Evolutionary conservation across 1,284 basidiomycete genomes (phyloP).

Genomic region (Boletus nobilissimus): DNA sequence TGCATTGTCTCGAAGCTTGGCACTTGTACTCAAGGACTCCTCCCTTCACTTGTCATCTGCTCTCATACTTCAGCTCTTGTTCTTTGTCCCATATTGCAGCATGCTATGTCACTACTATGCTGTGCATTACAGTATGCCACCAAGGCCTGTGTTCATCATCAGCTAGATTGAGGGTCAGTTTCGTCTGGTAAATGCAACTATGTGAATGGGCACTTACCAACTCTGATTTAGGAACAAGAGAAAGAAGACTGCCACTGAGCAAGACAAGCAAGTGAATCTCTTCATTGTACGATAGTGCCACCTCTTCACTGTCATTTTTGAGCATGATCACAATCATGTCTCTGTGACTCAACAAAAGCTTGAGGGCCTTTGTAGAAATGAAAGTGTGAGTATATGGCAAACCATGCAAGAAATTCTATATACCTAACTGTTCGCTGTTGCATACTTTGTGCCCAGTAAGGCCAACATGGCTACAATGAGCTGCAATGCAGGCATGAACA

Average conservation of each 20-base stretch:
- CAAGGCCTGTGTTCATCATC: constrained; percentile 78
- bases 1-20: too few species aligned
- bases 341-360: constrained; percentile 81
- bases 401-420: constrained; percentile 19
- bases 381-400: not conserved
- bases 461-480: constrained; percentile 77
- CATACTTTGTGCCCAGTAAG: constrained; percentile 72
- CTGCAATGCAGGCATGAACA: constrained; percentile 88
- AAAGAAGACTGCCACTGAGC: constrained; percentile 72
- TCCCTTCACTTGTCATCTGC: too few species aligned
- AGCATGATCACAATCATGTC: constrained; percentile 84
- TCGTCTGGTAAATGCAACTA: too few species aligned
- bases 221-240: too few species aligned
- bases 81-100: too few species aligned
- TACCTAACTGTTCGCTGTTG: constrained; percentile 75
- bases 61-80: too few species aligned
- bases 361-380: constrained; percentile 62
- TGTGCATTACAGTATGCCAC: too few species aligned
- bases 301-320: constrained; percentile 72
- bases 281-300: constrained; percentile 74
- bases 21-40: too few species aligned
- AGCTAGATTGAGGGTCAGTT: constrained; percentile 65
- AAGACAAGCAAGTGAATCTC: constrained; percentile 82
- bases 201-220: too few species aligned
- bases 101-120: too few species aligned